Base-by-base conservation (phyloP, 1,284 basidiomycete species). In the Fomitopsis pinicola region DNA sequence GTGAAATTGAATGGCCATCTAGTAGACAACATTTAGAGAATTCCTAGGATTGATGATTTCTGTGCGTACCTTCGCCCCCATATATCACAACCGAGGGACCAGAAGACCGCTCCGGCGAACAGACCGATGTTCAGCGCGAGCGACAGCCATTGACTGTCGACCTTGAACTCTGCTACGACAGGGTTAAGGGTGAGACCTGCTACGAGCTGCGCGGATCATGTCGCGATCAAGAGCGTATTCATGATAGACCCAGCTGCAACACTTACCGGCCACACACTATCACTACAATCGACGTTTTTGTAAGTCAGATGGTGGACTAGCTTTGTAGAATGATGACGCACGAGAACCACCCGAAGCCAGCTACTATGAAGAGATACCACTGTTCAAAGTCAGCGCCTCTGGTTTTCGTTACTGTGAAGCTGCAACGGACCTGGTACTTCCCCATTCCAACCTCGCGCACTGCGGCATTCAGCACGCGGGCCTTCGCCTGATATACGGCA, bases 311-410 rank as follows among this genome's bases (percentile, higher is more conserved):
- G 30, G 52, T 26, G 48, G 19, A 7, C 28, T 36, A 40, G 19
- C 28, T 36, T 15, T 35, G 14, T 33, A 28, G 12, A 5, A 58
- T 19, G 10, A 48, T n/a, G 33, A 65, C 85, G 66, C 71, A 87
- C 86, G 86, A 82, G 57, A 90, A 83, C 83, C 87, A 90, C 50
- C 88, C 88, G 71, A 90, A 88, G 9, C 86, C 85, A 1, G 85
- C 79, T 5, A 87, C 82, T 15, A 80, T 67, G 67, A 87, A 87
- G 2, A 88, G 71, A 66, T 71, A 74, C 83, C 83, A 84, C 84
- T 85, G 58, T 17, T 28, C 10, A 17, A 48, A 45, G 17, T 45
- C 28, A 40, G 48, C 57, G 15, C 46, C 35, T 19, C n/a, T n/a
- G 22, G 17, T 19, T 33, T 19, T 28, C 2, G n/a, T 15, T 26